A percentile compares a stretch with the other conserved stretches of the same genome.
phyloP scores from a whole-genome alignment of 371 early-diverging fungal genomes.

The Mucor velutinosus region DNA sequence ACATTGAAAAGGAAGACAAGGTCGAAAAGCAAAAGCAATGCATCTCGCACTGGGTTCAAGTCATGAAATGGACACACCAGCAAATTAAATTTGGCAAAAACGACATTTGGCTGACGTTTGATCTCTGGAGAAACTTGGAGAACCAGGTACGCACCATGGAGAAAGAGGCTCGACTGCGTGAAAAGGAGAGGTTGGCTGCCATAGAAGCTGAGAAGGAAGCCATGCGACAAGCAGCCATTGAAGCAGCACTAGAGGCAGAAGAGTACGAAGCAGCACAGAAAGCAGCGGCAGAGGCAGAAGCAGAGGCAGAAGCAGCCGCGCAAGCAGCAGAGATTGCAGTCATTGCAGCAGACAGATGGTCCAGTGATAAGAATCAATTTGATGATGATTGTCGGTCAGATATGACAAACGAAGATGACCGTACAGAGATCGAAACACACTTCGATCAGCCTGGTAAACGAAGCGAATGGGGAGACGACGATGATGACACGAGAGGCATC shows the following conservation, averaged over 20 bases:
- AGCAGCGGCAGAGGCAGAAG: constrained; percentile 43
- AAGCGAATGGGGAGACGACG: constrained; percentile 37
- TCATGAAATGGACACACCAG: constrained; percentile 41
- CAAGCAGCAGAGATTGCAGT: constrained; percentile 36
- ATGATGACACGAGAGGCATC: constrained; percentile 27
- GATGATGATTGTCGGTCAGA: constrained; percentile 41
- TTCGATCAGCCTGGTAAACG: constrained; percentile 27
- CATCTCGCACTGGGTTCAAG: constrained; percentile 15
- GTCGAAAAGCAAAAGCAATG: not conserved
- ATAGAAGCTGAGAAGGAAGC: constrained; percentile 38
- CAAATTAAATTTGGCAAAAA: constrained; percentile 48
- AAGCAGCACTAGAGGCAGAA: constrained; percentile 34
- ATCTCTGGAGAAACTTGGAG: constrained; percentile 76
- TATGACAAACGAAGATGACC: constrained; percentile 38
- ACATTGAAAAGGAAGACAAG: not conserved
- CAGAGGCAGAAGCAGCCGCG: constrained; percentile 46
- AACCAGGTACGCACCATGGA: constrained; percentile 72
- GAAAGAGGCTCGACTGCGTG: constrained; percentile 59
- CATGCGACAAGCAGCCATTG: constrained; percentile 32
- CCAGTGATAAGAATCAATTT: constrained; percentile 31
- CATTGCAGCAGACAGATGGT: constrained; percentile 23
- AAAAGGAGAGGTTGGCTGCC: constrained; percentile 33
- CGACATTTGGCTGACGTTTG: constrained; percentile 65
- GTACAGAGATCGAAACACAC: constrained; percentile 28
- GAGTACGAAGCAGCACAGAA: constrained; percentile 25